Base-by-base conservation (phyloP, 331 rosid species). In the Telfairia occidentalis region DNA sequence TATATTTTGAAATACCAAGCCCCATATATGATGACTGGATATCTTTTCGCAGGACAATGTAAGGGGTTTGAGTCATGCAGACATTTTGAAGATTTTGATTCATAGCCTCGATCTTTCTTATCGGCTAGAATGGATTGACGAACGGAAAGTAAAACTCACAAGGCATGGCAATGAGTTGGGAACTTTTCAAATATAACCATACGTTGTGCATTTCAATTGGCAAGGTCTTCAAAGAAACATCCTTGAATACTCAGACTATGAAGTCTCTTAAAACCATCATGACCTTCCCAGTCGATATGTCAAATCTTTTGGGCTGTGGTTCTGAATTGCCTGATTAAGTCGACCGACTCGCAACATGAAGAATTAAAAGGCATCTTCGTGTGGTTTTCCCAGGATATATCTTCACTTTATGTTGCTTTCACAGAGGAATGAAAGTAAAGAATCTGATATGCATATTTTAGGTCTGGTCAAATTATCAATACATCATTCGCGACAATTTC, bases 91-190 rank as follows among this genome's bases (percentile, higher is more conserved):
- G 82, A 87, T 82, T 61, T 76, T 91, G 85, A 86, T 91, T 81
- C 96, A 94, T 52, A 88, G 89, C 81, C 87, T 94, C 60, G 97
- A 94, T 81, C 98, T 94, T 58, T 87, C 91, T 26, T 91, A 91
- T 79, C 89, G 90, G 75, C 85, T 94, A 61, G 89, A 86, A 74
- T 94, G 97, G 98, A 78, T 76, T 34, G 86, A 80, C 57, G 87
- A 85, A 45, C 84, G 96, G 79, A 91, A 88, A 79, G 85, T 94
- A 58, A 83, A 75, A 78, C 95, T 91, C 75, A 57, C 85, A 5
- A 75, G 87, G 82, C 96, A 88, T 82, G 91, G 92, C 60, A 86
- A 84, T n/a, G 95, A 89, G 72, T 75, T 94, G 81, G 97, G 96
- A 37, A 81, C 79, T 43, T 85, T 79, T 73, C 87, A 50, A 73